Percentiles rank a stretch among this genome's conserved stretches.
Evolutionary conservation across 2,329 filamentous ascomycete species (phyloP).

Genomic region (Hypomyces rosellus): DNA sequence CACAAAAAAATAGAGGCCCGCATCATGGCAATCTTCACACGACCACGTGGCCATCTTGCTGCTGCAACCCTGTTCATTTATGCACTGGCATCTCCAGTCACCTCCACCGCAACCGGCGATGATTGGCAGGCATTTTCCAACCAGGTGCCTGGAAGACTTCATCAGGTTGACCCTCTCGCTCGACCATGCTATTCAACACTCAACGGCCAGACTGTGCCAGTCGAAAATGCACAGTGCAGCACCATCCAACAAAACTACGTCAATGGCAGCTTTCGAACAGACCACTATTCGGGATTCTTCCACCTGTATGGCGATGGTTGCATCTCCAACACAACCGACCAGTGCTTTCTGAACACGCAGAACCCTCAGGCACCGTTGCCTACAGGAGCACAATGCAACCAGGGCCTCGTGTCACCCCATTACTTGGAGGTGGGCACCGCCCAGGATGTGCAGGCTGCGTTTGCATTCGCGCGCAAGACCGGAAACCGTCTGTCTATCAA

Average conservation of each 20-base stretch:
- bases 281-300: not conserved
- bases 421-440: not conserved
- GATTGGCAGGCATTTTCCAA: not conserved
- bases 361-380: not conserved
- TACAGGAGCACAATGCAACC: not conserved
- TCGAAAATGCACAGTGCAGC: not conserved
- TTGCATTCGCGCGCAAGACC: not conserved
- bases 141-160: not conserved
- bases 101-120: not conserved
- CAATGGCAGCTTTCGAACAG: not conserved
- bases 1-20: not conserved
- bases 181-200: not conserved
- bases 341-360: not conserved
- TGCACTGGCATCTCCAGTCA: not conserved
- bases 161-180: not conserved
- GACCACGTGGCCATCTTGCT: not conserved
- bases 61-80: not conserved
- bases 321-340: not conserved
- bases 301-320: not conserved
- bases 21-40: not conserved
- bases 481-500: slow-evolving; percentile 7
- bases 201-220: not conserved
- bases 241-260: not conserved
- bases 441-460: not conserved
- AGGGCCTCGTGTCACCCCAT: not conserved